A percentile compares a stretch with the other conserved stretches of the same genome.
Conservation (phyloP, 2,329 filamentous ascomycete genomes). For the Allantophomopsis cytisporea region DNA sequence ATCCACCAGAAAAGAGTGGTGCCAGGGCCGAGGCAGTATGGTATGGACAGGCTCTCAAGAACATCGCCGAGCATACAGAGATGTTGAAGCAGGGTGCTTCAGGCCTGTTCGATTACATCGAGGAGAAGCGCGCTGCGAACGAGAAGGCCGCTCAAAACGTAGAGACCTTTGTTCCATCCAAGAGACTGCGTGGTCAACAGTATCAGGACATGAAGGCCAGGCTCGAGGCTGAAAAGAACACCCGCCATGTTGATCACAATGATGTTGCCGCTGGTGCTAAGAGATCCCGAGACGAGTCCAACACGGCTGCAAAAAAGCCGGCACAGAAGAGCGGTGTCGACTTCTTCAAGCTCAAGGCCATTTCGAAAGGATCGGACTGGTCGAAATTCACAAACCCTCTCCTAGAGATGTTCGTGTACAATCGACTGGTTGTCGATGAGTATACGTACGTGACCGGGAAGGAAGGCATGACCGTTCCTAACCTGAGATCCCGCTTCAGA, state of each 20-base stretch:
- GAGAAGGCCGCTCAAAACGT: constrained; percentile 20
- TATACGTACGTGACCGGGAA: constrained; percentile 40
- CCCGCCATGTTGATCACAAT: background rate
- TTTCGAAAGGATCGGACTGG: constrained; percentile 1
- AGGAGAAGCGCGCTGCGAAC: constrained; percentile 12
- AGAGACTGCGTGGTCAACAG: constrained; percentile 19
- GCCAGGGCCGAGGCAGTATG: constrained; percentile 30
- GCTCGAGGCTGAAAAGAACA: background rate
- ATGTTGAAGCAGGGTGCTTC: constrained; percentile 3
- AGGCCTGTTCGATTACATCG: constrained; percentile 17
- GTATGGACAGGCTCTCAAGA: constrained; percentile 28
- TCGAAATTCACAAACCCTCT: constrained; percentile 17
- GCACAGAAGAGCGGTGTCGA: background rate
- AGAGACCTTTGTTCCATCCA: constrained; percentile 22
- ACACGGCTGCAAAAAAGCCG: constrained; percentile 1
- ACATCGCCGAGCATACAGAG: constrained; percentile 24
- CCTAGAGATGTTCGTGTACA: constrained; percentile 46
- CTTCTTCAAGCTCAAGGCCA: background rate
- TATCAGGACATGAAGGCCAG: constrained; percentile 11
- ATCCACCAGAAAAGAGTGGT: constrained; percentile 22
- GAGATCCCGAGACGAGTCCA: background rate
- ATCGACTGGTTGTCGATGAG: constrained; percentile 49
- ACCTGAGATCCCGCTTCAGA: constrained; percentile 22
- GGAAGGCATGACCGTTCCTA: constrained; percentile 19
- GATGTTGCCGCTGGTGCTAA: background rate